These are phyloP conservation scores for Olyra latifolia DNA, from an alignment of 176 grass and related monocot species.

Conservation along the genomic window DNA sequence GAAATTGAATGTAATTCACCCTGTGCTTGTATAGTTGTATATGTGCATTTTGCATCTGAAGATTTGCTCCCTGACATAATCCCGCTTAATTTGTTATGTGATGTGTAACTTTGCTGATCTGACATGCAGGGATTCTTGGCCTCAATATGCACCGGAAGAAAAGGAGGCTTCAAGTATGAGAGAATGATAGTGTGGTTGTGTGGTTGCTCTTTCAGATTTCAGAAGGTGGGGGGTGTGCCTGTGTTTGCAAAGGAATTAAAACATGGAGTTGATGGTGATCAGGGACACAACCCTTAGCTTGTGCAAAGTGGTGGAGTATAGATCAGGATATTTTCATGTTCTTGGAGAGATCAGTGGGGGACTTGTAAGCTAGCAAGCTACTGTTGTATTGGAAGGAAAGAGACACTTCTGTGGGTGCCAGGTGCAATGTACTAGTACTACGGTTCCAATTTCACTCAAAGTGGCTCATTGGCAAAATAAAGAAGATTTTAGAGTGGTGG, in stretches of 20 bases:
- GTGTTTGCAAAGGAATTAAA: neutral
- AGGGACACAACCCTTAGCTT: neutral
- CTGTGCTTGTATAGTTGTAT: neutral
- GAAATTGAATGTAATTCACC: neutral
- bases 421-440: neutral
- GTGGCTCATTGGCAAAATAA: neutral
- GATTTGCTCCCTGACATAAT: neutral
- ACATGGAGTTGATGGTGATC: neutral
- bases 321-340: neutral
- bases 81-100: neutral
- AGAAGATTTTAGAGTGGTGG: neutral
- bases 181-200: neutral
- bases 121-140: slow-evolving; percentile 14
- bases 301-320: neutral
- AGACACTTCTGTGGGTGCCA: neutral
- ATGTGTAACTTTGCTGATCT: neutral
- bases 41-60: neutral
- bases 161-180: neutral
- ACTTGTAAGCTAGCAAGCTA: neutral
- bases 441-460: neutral
- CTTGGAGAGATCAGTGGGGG: neutral
- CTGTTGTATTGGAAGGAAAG: slow-evolving; percentile 17
- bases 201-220: neutral
- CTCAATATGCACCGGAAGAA: neutral
- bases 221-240: neutral